Conservation (phyloP, 805 yeast genomes). For the Wickerhamiella shivajii region DNA sequence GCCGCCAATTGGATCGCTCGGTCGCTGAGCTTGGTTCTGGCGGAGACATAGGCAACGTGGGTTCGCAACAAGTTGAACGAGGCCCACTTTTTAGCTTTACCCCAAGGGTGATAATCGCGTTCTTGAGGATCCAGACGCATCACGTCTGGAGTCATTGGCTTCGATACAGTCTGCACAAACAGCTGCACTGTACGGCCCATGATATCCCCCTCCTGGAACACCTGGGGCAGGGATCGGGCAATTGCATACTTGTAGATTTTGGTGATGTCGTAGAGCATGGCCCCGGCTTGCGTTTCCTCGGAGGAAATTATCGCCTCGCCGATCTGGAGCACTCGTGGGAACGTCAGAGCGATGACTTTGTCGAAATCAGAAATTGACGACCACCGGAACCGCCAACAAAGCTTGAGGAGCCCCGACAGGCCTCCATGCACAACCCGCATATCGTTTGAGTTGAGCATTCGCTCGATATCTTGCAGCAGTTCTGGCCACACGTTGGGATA, state of each 20-base stretch:
- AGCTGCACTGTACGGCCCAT: slow-evolving; percentile 60
- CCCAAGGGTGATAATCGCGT: slow-evolving; percentile 43
- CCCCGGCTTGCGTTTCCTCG: slow-evolving; percentile 38
- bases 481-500: slow-evolving; percentile 42
- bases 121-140: slow-evolving; percentile 35
- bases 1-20: slow-evolving; percentile 36
- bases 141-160: slow-evolving; percentile 42
- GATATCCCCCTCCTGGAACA: slow-evolving; percentile 39
- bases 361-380: slow-evolving; percentile 40
- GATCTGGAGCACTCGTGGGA: slow-evolving; percentile 51
- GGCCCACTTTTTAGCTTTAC: slow-evolving; percentile 78
- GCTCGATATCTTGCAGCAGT: slow-evolving; percentile 33
- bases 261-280: slow-evolving; percentile 56
- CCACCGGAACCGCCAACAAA: slow-evolving; percentile 62
- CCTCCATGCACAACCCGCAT: slow-evolving; percentile 46
- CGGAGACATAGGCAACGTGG: slow-evolving; percentile 48
- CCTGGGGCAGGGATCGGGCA: slow-evolving; percentile 36
- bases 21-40: slow-evolving; percentile 18
- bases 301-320: slow-evolving; percentile 40
- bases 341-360: slow-evolving; percentile 37
- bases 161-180: slow-evolving; percentile 51
- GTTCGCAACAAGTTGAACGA: slow-evolving; percentile 61
- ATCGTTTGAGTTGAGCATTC: slow-evolving; percentile 33
- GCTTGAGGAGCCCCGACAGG: slow-evolving; percentile 51
- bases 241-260: slow-evolving; percentile 70